phyloP scores from a whole-genome alignment of 2,329 filamentous ascomycete genomes.

The Cyanodermella asteris region DNA sequence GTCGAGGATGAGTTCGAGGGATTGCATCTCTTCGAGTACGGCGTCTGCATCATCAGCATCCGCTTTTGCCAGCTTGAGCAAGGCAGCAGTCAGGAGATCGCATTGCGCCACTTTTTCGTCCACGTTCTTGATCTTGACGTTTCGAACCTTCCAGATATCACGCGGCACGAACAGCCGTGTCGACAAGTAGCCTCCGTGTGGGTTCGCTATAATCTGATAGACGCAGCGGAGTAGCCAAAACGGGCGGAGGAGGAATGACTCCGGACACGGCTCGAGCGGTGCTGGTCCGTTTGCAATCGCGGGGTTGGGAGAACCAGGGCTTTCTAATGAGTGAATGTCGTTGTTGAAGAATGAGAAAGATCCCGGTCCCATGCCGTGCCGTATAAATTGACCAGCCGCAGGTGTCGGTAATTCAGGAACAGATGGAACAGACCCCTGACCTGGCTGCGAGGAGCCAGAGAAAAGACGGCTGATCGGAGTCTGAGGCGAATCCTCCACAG shows the following conservation, averaged over 20 bases:
- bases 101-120: constrained; percentile 90
- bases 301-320: constrained; percentile 43
- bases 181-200: constrained; percentile 76
- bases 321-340: constrained; percentile 47
- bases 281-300: constrained; percentile 44
- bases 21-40: constrained; percentile 83
- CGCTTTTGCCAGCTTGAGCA: constrained; percentile 62
- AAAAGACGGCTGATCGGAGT: constrained; percentile 56
- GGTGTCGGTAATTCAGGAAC: constrained; percentile 48
- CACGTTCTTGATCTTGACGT: constrained; percentile 72
- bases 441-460: constrained; percentile 24
- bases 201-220: constrained; percentile 79
- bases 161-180: constrained; percentile 79
- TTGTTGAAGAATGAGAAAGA: constrained; percentile 69
- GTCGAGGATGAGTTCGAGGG: constrained; percentile 65
- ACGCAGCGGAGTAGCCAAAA: constrained; percentile 96
- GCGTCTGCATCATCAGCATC: constrained; percentile 83
- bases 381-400: constrained; percentile 36
- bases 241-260: constrained; percentile 68
- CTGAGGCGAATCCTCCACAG: constrained; percentile 44
- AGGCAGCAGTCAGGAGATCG: constrained; percentile 70
- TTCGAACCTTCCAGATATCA: constrained; percentile 84
- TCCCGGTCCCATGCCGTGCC: constrained; percentile 34
- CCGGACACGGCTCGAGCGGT: constrained; percentile 76
- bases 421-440: constrained; percentile 26